Percentiles rank a stretch among this genome's conserved stretches.
Evolutionary conservation across 202 grass and related monocot species (phyloP).

Genomic region (Setaria italica): DNA sequence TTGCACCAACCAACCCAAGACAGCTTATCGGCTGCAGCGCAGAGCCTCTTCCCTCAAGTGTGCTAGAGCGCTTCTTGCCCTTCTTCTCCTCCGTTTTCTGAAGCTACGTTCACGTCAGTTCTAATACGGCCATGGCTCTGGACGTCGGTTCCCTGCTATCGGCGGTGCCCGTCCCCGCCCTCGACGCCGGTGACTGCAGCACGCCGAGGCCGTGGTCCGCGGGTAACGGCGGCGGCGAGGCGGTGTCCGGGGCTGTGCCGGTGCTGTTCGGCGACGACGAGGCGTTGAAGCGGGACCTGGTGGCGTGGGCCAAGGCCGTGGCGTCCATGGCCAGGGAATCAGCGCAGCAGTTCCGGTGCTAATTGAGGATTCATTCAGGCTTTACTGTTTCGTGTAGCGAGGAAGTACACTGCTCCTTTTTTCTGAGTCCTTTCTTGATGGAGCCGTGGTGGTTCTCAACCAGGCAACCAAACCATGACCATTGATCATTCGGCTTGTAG

Average conservation of each 20-base stretch:
- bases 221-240: not conserved
- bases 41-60: too few relatives aligned
- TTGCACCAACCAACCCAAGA: too few relatives aligned
- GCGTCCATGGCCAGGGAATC: constrained; percentile 68
- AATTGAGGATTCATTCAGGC: not conserved
- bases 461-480: too few relatives aligned
- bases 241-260: not conserved
- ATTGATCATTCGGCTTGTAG: too few relatives aligned
- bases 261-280: constrained; percentile 54
- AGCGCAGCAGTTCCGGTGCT: constrained; percentile 9
- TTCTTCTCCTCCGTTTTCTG: too few relatives aligned
- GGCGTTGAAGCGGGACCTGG: constrained; percentile 77
- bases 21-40: too few relatives aligned
- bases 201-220: not conserved
- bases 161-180: not conserved
- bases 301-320: constrained; percentile 86
- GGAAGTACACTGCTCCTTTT: too few relatives aligned
- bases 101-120: too few relatives aligned
- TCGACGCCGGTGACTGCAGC: not conserved
- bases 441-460: too few relatives aligned
- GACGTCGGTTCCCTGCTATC: not conserved
- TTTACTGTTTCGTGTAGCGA: too few relatives aligned
- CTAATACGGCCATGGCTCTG: not conserved
- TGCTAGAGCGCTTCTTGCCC: too few relatives aligned
- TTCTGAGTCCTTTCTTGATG: too few relatives aligned